Base-by-base conservation (phyloP, 768 basidiomycete genomes). In the Xerocomellus chrysenteron region DNA sequence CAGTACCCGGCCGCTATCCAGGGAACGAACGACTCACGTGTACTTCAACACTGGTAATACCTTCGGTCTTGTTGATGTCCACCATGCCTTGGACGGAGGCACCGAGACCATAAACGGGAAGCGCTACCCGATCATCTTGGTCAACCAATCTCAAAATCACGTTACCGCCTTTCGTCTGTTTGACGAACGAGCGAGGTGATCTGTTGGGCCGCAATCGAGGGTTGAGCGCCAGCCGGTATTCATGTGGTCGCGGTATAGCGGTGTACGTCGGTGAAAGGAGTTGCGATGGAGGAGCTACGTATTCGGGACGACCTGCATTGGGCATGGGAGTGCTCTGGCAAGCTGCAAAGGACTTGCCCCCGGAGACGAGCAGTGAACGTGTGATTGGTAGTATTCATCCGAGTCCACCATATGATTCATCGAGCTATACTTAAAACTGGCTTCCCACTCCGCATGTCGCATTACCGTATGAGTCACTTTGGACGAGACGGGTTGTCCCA, bases 81-180 rank as follows among this genome's bases (percentile, higher is more conserved):
- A 90, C 73, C 2, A 66, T 69, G 4, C 88, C 88, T 61, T 82
- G 79, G 17, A 89, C 77, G 24, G 69, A 64, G 2, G 78, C 78
- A 9, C 76, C 79, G 35, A 71, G 61, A 4, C 82, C 82, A 66
- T 88, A 89, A 12, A 80, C 75, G 3, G 88, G 88, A n/a, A 85
- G 62, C 8, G 67, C 64, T 7, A 69, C 71, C 32, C 78, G 76
- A 40, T 79, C 74, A 49, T 83, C 78, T 65, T 88, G 87, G 12
- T 76, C 79, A 17, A 58, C 68, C 44, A 90, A 68, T 24, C 78
- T 76, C 36, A 90, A 74, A 52, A 74, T 76, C 32, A 80, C 71
- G 35, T 76, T 78, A 5, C 85, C 82, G 47, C 74, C 77, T 66
- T 77, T 85, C 3, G 83, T 80, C 57, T 81, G 78, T 68, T 89